Evolutionary conservation across 2,329 filamentous ascomycete genomes (phyloP), one percentile per base, ranked within the genome.

Genomic region (Orbilia ellipsospora): DNA sequence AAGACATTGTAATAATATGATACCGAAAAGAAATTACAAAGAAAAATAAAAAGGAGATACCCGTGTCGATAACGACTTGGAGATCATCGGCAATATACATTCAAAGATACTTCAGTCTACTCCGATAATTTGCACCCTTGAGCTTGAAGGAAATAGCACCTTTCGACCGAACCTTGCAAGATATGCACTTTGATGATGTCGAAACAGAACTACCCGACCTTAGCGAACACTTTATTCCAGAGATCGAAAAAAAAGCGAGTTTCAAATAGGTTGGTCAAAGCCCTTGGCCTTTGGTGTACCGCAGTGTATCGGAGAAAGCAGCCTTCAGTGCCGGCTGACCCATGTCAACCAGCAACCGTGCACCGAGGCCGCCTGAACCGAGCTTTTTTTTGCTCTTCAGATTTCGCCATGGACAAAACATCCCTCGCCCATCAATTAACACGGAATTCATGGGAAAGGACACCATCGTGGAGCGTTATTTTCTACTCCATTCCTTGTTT

Each of bases 191-290:
- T 62, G 50, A 62, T 44, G 66, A 70, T 40, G 57, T 56, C 51
- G 45, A 52, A 73, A 50, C 26, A 52, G 16, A 54, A 62, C 57
- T 70, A 60, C 61, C 68, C 68, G 68, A 54, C 70, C 40, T 74
- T 63, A 74, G 70, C 70, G 70, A 74, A 51, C 56, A 67, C 70
- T 74, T 74, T 73, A 61, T 65, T 61, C 61, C 68, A 64, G 36
- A 66, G 55, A 55, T 60, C 28, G n/a, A 65, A 64, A 23, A 61
- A 63, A 73, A 73, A 44, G 63, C 63, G 57, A 74, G 70, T 74
- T 74, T 74, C 70, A 74, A 62, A 63, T 68, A 62, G 48, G 57
- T 56, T 57, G 42, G 48, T 44, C 31, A 36, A 36, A 36, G 31
- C 31, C 59, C 40, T 45, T 13, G 63, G 54, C 31, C 8, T 31